Evolutionary conservation across 2,329 filamentous ascomycete genomes (phyloP).

Genomic region (Microsporum audouinii): DNA sequence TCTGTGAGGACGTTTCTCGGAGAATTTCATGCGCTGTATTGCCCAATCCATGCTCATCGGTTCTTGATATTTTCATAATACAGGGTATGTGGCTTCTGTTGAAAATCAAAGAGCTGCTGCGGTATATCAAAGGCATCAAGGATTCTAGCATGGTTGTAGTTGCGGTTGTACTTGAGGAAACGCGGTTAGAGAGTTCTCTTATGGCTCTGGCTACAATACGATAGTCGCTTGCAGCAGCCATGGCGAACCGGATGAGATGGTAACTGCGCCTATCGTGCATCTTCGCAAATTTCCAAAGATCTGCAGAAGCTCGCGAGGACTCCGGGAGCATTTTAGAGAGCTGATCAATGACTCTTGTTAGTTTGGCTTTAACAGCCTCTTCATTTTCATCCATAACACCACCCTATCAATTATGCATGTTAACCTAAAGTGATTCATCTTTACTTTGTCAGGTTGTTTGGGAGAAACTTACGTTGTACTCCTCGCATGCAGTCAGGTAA

Average conservation of each 20-base stretch:
- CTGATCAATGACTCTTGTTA: constrained; percentile 62
- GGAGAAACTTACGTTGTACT: constrained; percentile 52
- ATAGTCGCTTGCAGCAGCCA: constrained; percentile 78
- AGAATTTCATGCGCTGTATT: constrained; percentile 75
- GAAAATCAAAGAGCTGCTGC: constrained; percentile 73
- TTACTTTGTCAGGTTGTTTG: background rate
- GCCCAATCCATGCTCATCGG: constrained; percentile 66
- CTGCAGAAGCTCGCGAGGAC: constrained; percentile 54
- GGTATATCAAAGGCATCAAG: constrained; percentile 69
- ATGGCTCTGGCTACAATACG: constrained; percentile 81
- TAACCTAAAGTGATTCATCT: background rate
- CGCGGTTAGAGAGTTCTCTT: constrained; percentile 74
- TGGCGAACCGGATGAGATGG: constrained; percentile 75
- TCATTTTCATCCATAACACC: constrained; percentile 62
- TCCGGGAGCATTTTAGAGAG: constrained; percentile 69
- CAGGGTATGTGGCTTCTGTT: constrained; percentile 88
- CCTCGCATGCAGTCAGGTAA: constrained; percentile 76
- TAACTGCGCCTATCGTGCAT: constrained; percentile 82
- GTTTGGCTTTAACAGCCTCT: constrained; percentile 53
- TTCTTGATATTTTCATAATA: constrained; percentile 78
- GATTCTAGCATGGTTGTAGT: constrained; percentile 61
- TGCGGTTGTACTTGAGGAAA: constrained; percentile 51
- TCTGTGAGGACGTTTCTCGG: constrained; percentile 79
- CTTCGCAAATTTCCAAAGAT: constrained; percentile 84
- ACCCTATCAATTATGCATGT: constrained; percentile 34